Percentiles rank a stretch among this genome's conserved stretches.
Conservation (phyloP, 805 yeast species). For the Saturnispora besseyi region DNA sequence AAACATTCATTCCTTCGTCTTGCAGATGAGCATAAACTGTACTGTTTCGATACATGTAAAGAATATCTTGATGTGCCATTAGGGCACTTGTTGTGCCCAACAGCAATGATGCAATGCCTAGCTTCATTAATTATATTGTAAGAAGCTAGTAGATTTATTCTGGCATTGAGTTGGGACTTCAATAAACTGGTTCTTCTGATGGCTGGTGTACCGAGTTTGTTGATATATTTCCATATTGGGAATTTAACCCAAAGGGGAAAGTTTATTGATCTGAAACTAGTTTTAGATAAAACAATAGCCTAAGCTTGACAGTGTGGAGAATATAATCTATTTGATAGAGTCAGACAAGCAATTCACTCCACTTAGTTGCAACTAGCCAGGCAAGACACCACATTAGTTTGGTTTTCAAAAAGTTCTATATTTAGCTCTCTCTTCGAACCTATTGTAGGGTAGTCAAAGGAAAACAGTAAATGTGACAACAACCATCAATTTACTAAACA, state of each 20-base stretch:
- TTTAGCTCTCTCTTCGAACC: too few species aligned
- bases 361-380: too few species aligned
- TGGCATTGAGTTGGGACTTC: background rate
- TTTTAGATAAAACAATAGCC: background rate
- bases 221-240: background rate
- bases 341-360: too few species aligned
- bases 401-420: too few species aligned
- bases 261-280: background rate
- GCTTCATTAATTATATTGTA: background rate
- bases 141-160: background rate
- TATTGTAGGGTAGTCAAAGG: too few species aligned
- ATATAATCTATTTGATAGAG: too few species aligned
- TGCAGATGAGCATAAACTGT: slow-evolving; percentile 16
- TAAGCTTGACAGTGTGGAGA: background rate
- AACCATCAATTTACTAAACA: too few species aligned
- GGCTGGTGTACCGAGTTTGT: slow-evolving; percentile 1
- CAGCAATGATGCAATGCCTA: background rate
- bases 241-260: background rate
- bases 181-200: background rate
- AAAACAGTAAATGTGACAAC: too few species aligned
- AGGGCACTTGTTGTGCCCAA: background rate
- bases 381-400: too few species aligned
- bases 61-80: slow-evolving; percentile 16
- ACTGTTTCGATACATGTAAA: slow-evolving; percentile 26
- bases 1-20: slow-evolving; percentile 9